phyloP scores from a whole-genome alignment of 225 moss, liverwort and hornwort genomes.

The Polytrichum formosum region DNA sequence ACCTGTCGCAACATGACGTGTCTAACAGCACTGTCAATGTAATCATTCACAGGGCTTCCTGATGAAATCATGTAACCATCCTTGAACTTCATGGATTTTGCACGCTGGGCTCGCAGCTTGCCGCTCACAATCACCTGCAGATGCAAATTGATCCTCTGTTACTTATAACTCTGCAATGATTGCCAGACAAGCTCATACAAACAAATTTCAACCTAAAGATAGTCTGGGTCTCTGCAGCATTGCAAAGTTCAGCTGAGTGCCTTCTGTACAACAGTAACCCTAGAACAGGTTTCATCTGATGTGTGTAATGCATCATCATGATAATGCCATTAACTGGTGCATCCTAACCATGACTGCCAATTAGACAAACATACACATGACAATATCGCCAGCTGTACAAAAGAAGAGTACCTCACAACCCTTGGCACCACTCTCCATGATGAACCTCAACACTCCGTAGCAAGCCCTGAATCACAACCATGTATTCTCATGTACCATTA shows the following conservation, averaged over 20 bases:
- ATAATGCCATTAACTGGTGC: too few relatives aligned
- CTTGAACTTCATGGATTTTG: constrained; percentile 97
- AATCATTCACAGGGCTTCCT: constrained; percentile 86
- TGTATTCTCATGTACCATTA: too few relatives aligned
- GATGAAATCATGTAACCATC: constrained; percentile 98
- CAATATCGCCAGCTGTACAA: too few relatives aligned
- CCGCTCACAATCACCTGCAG: constrained; percentile 83
- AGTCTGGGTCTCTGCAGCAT: too few relatives aligned
- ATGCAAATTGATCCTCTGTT: background rate
- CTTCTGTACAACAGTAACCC: background rate
- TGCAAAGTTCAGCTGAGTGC: too few relatives aligned
- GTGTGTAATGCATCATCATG: too few relatives aligned
- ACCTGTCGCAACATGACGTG: constrained; percentile 89
- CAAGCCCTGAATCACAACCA: constrained; percentile 45
- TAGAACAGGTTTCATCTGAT: background rate
- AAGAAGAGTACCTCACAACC: constrained; percentile 63
- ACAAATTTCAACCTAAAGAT: background rate
- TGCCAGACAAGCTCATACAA: too few relatives aligned
- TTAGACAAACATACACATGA: too few relatives aligned
- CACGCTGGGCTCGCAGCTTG: constrained; percentile 80
- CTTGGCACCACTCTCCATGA: constrained; percentile 92
- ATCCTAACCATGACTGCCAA: too few relatives aligned
- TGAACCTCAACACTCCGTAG: constrained; percentile 87
- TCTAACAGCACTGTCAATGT: constrained; percentile 86
- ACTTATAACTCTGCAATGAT: too few relatives aligned